Conservation (phyloP, 2,329 filamentous ascomycete species). For the Exophiala oligosperma region DNA sequence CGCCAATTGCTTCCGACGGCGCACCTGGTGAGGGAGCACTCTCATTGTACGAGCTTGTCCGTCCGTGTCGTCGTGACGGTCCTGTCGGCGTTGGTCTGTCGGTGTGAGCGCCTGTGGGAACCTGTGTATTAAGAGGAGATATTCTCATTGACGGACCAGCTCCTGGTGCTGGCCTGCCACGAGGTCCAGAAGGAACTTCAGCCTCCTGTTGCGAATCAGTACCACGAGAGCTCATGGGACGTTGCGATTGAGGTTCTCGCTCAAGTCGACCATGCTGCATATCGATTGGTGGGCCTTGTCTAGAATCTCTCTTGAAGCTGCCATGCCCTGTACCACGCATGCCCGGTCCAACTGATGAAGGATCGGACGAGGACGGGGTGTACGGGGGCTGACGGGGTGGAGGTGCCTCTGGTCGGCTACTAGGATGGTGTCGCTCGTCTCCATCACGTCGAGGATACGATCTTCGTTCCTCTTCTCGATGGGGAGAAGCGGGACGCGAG, state of each 20-base stretch:
- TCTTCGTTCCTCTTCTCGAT: constrained; percentile 27
- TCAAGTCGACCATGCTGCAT: constrained; percentile 49
- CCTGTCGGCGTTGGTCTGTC: constrained; percentile 48
- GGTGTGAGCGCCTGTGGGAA: constrained; percentile 23
- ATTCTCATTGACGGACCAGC: constrained; percentile 21
- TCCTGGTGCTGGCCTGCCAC: constrained; percentile 35
- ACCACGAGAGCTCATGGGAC: constrained; percentile 41
- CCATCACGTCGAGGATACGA: constrained; percentile 20
- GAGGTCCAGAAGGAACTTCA: constrained; percentile 58
- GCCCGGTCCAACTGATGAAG: neutral
- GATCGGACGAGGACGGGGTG: constrained; percentile 6
- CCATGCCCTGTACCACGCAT: constrained; percentile 9
- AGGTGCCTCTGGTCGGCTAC: constrained; percentile 12
- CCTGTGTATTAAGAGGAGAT: constrained; percentile 21
- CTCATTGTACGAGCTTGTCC: constrained; percentile 36
- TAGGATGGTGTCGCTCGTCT: constrained; percentile 20
- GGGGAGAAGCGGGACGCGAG: constrained; percentile 28
- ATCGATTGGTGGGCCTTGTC: constrained; percentile 35
- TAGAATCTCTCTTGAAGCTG: constrained; percentile 16
- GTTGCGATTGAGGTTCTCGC: constrained; percentile 35
- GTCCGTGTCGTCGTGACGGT: constrained; percentile 40
- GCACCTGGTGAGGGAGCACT: constrained; percentile 33
- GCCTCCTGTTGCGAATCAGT: constrained; percentile 39
- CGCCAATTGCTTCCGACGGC: constrained; percentile 44
- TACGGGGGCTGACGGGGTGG: constrained; percentile 3